These are phyloP conservation scores for Pueraria montana DNA, from an alignment of 306 rosid genomes.

Conservation along the genomic window DNA sequence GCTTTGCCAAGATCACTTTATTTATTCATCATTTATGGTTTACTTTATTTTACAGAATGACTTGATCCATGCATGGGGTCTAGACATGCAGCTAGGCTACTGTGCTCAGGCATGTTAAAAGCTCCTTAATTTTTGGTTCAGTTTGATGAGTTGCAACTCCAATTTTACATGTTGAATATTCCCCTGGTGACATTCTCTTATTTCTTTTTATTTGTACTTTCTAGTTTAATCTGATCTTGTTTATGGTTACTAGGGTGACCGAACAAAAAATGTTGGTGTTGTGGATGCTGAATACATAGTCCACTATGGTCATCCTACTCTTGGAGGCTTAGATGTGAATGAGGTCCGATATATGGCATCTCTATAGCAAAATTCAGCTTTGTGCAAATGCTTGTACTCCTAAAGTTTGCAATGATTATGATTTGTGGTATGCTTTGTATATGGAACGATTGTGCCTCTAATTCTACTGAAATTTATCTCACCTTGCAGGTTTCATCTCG, in stretches of 20 bases:
- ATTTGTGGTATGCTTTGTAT: not conserved
- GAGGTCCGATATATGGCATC: slow-evolving; percentile 54
- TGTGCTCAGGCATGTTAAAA: slow-evolving; percentile 80
- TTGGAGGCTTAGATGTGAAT: slow-evolving; percentile 63
- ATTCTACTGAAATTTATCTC: slow-evolving; percentile 26
- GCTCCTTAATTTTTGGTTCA: not conserved
- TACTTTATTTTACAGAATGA: slow-evolving; percentile 63
- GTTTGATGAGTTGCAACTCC: not conserved
- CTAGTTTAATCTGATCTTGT: slow-evolving; percentile 4
- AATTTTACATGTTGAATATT: not conserved
- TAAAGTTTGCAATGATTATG: not conserved
- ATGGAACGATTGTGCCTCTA: not conserved
- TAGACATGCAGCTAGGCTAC: slow-evolving; percentile 81
- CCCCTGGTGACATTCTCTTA: not conserved
- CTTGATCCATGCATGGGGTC: slow-evolving; percentile 91
- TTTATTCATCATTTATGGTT: not conserved
- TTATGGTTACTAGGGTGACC: slow-evolving; percentile 67
- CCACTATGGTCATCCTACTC: slow-evolving; percentile 76
- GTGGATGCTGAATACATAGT: slow-evolving; percentile 86
- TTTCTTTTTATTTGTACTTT: not conserved
- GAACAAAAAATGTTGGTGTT: slow-evolving; percentile 76
- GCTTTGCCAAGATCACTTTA: not conserved
- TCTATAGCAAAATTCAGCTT: not conserved
- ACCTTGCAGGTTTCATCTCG: slow-evolving; percentile 58
- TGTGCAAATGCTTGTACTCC: slow-evolving; percentile 17